These are phyloP conservation scores for Metschnikowia borealis DNA, from an alignment of 805 yeast species.

Conservation along the genomic window DNA sequence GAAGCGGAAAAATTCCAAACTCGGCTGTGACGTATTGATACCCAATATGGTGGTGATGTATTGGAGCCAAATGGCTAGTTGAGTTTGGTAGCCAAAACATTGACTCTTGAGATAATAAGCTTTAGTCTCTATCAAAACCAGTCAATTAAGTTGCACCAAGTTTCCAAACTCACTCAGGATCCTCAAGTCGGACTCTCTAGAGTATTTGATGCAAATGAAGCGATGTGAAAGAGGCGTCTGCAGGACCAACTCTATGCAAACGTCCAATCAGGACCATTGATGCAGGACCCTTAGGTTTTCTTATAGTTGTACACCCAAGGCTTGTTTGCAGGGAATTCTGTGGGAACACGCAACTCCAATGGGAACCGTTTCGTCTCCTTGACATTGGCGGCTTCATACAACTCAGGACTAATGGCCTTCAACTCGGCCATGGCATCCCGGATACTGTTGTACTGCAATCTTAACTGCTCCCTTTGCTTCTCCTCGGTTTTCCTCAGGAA, in stretches of 20 bases:
- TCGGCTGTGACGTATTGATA: too few species aligned
- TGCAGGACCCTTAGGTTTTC: neutral
- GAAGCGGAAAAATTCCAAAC: too few species aligned
- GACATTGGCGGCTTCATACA: conserved; percentile 61
- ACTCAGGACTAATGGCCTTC: conserved; percentile 43
- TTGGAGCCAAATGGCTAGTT: too few species aligned
- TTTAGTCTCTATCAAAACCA: too few species aligned
- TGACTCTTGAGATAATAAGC: too few species aligned
- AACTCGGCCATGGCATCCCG: conserved; percentile 71
- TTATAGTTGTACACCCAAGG: conserved; percentile 64
- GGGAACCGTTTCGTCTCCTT: conserved; percentile 66
- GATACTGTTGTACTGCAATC: conserved; percentile 62
- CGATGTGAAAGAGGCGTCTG: neutral
- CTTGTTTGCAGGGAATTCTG: conserved; percentile 79
- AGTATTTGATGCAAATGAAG: neutral
- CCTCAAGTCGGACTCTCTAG: neutral
- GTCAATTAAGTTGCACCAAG: too few species aligned
- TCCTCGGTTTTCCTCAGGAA: conserved; percentile 51
- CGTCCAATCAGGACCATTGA: neutral
- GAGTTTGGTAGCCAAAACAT: too few species aligned
- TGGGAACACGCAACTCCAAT: conserved; percentile 80
- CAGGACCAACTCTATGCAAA: neutral
- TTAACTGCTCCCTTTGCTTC: conserved; percentile 38
- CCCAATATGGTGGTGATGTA: too few species aligned
- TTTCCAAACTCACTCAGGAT: too few species aligned